These are phyloP conservation scores for Punctularia strigosozonata DNA, from an alignment of 768 basidiomycete species.

Conservation along the genomic window DNA sequence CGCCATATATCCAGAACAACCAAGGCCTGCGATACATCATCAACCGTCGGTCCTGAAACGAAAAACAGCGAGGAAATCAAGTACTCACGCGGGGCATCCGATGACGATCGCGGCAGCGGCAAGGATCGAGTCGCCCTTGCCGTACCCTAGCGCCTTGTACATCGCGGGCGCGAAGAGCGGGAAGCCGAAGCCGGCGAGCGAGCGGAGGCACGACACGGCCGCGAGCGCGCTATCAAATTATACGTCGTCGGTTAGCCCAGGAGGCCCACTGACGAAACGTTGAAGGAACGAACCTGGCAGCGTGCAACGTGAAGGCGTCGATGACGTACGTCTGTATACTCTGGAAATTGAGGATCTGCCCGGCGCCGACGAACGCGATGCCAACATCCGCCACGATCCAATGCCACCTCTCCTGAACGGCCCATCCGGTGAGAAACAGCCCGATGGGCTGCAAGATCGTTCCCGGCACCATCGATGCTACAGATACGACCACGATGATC, in stretches of 20 bases:
- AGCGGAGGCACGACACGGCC: constrained; percentile 49
- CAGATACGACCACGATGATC: constrained; percentile 7
- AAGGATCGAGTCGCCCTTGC: constrained; percentile 56
- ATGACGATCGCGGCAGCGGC: constrained; percentile 44
- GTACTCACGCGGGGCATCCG: constrained; percentile 40
- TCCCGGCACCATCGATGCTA: constrained; percentile 50
- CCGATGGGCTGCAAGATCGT: constrained; percentile 53
- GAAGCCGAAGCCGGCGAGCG: constrained; percentile 61
- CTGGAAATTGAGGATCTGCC: constrained; percentile 49
- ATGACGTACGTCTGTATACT: constrained; percentile 57
- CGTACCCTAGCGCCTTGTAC: constrained; percentile 55
- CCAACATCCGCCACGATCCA: constrained; percentile 70
- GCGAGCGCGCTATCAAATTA: constrained; percentile 46
- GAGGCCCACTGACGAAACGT: constrained; percentile 3
- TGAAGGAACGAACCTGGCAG: constrained; percentile 47
- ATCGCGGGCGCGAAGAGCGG: constrained; percentile 69
- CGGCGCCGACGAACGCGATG: constrained; percentile 41
- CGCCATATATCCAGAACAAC: constrained; percentile 33
- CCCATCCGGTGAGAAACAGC: constrained; percentile 62
- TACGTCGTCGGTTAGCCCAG: constrained; percentile 3
- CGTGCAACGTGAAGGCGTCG: constrained; percentile 52
- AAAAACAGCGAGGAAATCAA: constrained; percentile 22
- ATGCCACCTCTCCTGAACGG: constrained; percentile 38
- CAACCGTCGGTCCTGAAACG: constrained; percentile 17
- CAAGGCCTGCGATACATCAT: constrained; percentile 27